Percentiles rank a stretch among this genome's conserved stretches.
phyloP scores from a whole-genome alignment of 495 filamentous ascomycete genomes.

The Trichoderma virens region DNA sequence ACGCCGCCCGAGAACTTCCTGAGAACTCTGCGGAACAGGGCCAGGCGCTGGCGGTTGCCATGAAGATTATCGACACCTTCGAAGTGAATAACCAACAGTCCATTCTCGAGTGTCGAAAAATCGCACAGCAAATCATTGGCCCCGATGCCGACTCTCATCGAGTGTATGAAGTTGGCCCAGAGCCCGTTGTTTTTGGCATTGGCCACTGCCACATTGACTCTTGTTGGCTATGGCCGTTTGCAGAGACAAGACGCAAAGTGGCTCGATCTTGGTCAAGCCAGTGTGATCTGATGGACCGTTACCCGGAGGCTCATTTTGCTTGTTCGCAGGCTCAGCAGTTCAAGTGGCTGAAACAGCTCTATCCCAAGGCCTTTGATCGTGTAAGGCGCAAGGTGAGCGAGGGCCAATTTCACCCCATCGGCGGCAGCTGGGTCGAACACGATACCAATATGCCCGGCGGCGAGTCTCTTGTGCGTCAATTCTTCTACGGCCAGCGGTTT shows the following conservation, averaged over 20 bases:
- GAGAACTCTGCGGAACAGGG: slow-evolving; percentile 79
- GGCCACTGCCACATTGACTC: slow-evolving; percentile 97
- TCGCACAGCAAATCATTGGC: slow-evolving; percentile 77
- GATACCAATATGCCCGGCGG: slow-evolving; percentile 96
- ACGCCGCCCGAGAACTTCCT: slow-evolving; percentile 75
- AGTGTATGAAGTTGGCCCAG: slow-evolving; percentile 69
- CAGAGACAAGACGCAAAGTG: slow-evolving; percentile 97
- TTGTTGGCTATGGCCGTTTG: slow-evolving; percentile 98
- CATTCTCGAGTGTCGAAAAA: slow-evolving; percentile 68
- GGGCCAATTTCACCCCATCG: slow-evolving; percentile 87
- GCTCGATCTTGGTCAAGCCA: slow-evolving; percentile 95
- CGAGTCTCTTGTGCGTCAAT: slow-evolving; percentile 91
- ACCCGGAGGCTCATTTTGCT: slow-evolving; percentile 87
- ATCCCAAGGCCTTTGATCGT: slow-evolving; percentile 78
- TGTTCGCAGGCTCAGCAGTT: slow-evolving; percentile 94
- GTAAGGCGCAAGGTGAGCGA: slow-evolving; percentile 87
- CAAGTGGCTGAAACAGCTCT: slow-evolving; percentile 90
- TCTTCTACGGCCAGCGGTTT: slow-evolving; percentile 87
- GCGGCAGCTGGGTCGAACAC: slow-evolving; percentile 97
- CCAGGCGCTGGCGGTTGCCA: slow-evolving; percentile 72
- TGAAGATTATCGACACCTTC: slow-evolving; percentile 83
- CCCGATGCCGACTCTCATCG: slow-evolving; percentile 70
- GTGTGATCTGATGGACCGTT: slow-evolving; percentile 86
- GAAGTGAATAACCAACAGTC: slow-evolving; percentile 70
- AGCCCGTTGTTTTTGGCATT: slow-evolving; percentile 75